Evolutionary conservation across 805 yeast species (phyloP).

Genomic region (Grigorovia jiainica): DNA sequence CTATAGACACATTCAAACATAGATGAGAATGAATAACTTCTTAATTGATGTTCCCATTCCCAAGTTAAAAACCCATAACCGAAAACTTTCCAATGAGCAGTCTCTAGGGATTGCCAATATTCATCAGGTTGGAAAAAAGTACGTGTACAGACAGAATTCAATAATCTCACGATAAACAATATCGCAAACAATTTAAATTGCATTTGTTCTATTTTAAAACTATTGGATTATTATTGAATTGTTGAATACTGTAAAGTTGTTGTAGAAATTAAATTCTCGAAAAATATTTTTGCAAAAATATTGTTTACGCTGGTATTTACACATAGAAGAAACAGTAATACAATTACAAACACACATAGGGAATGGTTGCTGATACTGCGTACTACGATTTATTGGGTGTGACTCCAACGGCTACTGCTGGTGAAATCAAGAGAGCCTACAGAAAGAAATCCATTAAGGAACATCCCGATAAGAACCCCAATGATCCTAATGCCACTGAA

Average conservation of each 20-base stretch:
- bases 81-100: slow-evolving; percentile 68
- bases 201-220: too few species aligned
- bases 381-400: slow-evolving; percentile 64
- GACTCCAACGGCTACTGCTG: slow-evolving; percentile 45
- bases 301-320: background rate
- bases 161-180: slow-evolving; percentile 37
- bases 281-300: background rate
- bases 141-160: slow-evolving; percentile 51
- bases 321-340: background rate
- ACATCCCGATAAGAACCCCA: slow-evolving; percentile 77
- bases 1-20: slow-evolving; percentile 38
- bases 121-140: slow-evolving; percentile 97
- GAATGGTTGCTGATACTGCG: slow-evolving; percentile 71
- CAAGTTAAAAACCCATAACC: slow-evolving; percentile 84
- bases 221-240: too few species aligned
- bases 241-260: too few species aligned
- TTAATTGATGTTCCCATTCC: slow-evolving; percentile 79
- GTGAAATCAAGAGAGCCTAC: slow-evolving; percentile 71
- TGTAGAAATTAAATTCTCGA: too few species aligned
- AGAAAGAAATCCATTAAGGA: slow-evolving; percentile 64
- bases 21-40: slow-evolving; percentile 76
- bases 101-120: slow-evolving; percentile 85
- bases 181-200: slow-evolving; percentile 10
- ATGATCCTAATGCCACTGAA: slow-evolving; percentile 65
- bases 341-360: slow-evolving; percentile 33